Evolutionary conservation across 1,284 basidiomycete species (phyloP).

Genomic region (Cryptococcus sp.): DNA sequence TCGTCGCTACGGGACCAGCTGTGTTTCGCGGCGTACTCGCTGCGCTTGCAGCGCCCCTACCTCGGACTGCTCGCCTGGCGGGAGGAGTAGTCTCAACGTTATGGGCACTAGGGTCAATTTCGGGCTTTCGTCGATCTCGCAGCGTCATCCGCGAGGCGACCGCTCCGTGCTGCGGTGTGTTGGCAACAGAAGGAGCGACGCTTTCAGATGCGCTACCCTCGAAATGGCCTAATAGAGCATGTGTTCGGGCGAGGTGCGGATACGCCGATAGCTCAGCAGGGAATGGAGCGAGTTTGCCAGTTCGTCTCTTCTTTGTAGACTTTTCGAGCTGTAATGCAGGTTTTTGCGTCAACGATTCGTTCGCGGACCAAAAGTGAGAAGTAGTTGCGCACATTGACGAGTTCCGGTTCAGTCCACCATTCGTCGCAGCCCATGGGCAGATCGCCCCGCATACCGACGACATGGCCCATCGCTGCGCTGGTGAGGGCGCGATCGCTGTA

Average conservation of each 20-base stretch:
- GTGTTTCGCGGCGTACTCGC: neutral
- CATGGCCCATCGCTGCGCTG: slow-evolving; percentile 77
- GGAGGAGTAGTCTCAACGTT: slow-evolving; percentile 15
- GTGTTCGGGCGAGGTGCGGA: slow-evolving; percentile 63
- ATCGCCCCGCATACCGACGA: slow-evolving; percentile 66
- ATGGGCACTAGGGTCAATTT: slow-evolving; percentile 3
- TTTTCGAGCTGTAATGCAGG: slow-evolving; percentile 64
- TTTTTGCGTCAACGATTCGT: neutral
- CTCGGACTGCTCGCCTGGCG: slow-evolving; percentile 1
- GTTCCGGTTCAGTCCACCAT: slow-evolving; percentile 73
- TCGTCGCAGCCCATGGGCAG: slow-evolving; percentile 51
- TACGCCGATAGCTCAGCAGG: slow-evolving; percentile 58
- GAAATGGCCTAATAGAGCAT: slow-evolving; percentile 57
- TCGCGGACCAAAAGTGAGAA: neutral
- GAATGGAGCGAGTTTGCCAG: slow-evolving; percentile 56
- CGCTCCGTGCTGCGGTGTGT: slow-evolving; percentile 33
- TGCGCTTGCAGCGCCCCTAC: slow-evolving; percentile 1
- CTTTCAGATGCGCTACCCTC: slow-evolving; percentile 37
- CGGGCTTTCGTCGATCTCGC: slow-evolving; percentile 60
- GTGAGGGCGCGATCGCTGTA: slow-evolving; percentile 87
- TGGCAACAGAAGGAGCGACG: slow-evolving; percentile 22
- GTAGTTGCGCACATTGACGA: slow-evolving; percentile 60
- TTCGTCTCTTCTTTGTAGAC: slow-evolving; percentile 59
- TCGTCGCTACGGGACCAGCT: neutral
- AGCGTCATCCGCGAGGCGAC: slow-evolving; percentile 59